These are phyloP conservation scores for Pezicula radicicola DNA, from an alignment of 2,329 filamentous ascomycete genomes.

Conservation along the genomic window DNA sequence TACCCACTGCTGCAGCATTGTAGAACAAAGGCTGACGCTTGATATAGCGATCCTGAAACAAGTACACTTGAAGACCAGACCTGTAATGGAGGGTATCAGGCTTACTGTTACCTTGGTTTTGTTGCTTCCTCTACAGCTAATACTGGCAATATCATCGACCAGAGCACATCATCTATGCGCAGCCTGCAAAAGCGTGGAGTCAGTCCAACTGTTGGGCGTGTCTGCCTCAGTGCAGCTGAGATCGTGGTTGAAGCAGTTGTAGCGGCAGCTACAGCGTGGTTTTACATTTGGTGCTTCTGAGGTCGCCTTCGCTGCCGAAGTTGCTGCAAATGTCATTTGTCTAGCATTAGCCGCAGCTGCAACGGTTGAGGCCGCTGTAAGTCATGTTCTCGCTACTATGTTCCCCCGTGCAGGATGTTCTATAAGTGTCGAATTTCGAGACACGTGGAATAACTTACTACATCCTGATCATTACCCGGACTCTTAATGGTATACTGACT, in stretches of 20 bases:
- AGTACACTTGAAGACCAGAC: background rate
- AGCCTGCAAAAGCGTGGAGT: background rate
- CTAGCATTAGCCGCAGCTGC: constrained; percentile 4
- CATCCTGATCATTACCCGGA: no score
- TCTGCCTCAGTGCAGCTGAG: constrained; percentile 3
- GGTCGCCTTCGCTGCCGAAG: constrained; percentile 4
- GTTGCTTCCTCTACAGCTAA: constrained; percentile 10
- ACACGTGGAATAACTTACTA: no score
- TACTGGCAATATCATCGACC: constrained; percentile 9
- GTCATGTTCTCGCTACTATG: background rate
- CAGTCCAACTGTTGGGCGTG: background rate
- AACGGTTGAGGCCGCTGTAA: constrained; percentile 3
- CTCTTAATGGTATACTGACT: no score
- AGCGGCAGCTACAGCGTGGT: constrained; percentile 2
- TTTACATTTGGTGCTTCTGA: constrained; percentile 5
- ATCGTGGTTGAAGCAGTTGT: constrained; percentile 4
- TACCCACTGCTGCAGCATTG: background rate
- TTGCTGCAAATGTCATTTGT: constrained; percentile 4
- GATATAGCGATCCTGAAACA: no score
- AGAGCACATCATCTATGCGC: background rate
- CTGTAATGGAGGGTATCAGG: constrained; percentile 6
- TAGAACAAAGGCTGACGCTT: no score
- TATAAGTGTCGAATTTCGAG: no score
- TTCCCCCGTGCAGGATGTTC: background rate
- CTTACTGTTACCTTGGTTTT: constrained; percentile 2